Conservation (phyloP, 768 basidiomycete species). For the Boletus patriciae region DNA sequence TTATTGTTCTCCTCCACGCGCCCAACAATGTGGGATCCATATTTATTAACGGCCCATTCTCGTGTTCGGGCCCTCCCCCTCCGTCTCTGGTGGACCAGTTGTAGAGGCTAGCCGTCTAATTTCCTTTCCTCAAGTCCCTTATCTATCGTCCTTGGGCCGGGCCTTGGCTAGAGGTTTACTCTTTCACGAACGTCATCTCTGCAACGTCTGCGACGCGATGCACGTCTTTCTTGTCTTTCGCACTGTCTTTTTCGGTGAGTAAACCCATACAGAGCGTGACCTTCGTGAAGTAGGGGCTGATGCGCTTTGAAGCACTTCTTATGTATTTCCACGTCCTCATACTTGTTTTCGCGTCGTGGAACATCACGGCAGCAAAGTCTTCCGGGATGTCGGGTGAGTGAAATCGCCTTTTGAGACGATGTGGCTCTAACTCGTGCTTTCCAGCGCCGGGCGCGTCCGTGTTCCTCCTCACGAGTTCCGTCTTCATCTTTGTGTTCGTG, state of each 20-base stretch:
- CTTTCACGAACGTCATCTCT: slow-evolving; percentile 18
- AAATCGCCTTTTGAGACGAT: background rate
- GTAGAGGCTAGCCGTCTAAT: slow-evolving; percentile 15
- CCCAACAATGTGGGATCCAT: slow-evolving; percentile 7
- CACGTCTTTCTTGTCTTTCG: slow-evolving; percentile 56
- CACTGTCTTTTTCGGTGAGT: slow-evolving; percentile 57
- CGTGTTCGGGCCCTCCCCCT: background rate
- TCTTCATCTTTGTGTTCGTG: slow-evolving; percentile 33
- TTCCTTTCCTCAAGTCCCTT: background rate
- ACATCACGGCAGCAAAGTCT: slow-evolving; percentile 41
- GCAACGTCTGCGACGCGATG: slow-evolving; percentile 30
- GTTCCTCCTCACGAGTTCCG: slow-evolving; percentile 50
- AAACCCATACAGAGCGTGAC: background rate
- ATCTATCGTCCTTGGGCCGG: too few species aligned
- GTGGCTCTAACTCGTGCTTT: background rate
- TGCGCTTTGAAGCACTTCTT: slow-evolving; percentile 36
- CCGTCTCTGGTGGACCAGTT: slow-evolving; percentile 26
- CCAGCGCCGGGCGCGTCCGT: slow-evolving; percentile 49
- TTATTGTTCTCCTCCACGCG: slow-evolving; percentile 25
- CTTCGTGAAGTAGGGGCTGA: slow-evolving; percentile 2
- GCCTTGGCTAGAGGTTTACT: background rate
- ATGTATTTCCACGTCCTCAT: slow-evolving; percentile 51
- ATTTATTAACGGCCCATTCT: slow-evolving; percentile 10
- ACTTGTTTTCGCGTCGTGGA: slow-evolving; percentile 60
- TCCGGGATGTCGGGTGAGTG: slow-evolving; percentile 40